Conservation (phyloP, 2,329 filamentous ascomycete species). For the Fusarium sp. region DNA sequence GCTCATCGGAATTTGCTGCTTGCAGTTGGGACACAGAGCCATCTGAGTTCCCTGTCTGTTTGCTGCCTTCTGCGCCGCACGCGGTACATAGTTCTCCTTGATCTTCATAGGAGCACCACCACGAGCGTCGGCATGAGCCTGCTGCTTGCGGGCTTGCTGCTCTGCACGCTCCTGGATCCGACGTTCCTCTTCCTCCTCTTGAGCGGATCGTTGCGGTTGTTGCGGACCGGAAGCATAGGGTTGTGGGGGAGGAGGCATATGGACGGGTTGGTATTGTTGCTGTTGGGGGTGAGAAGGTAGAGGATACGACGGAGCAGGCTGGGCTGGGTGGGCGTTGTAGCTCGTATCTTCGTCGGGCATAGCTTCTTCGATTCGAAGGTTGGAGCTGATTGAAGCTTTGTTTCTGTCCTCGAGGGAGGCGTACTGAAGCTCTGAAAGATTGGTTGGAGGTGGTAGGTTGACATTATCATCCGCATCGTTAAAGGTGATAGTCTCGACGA, state of each 20-base stretch:
- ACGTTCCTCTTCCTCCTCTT: constrained; percentile 68
- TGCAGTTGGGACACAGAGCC: constrained; percentile 90
- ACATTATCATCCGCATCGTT: constrained; percentile 85
- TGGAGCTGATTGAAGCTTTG: constrained; percentile 81
- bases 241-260: constrained; percentile 53
- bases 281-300: constrained; percentile 57
- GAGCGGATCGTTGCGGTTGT: constrained; percentile 50
- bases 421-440: constrained; percentile 88
- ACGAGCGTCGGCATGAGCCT: constrained; percentile 79
- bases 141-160: constrained; percentile 70
- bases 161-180: constrained; percentile 69
- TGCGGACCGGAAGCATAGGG: constrained; percentile 37
- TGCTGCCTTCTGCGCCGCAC: constrained; percentile 75
- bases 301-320: constrained; percentile 49
- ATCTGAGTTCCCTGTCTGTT: constrained; percentile 70
- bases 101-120: constrained; percentile 82
- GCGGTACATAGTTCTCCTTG: constrained; percentile 88
- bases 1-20: constrained; percentile 83
- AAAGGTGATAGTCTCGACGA: constrained; percentile 94
- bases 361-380: constrained; percentile 90
- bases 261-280: constrained; percentile 46
- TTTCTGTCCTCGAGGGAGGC: constrained; percentile 96
- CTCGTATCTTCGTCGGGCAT: constrained; percentile 79
- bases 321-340: constrained; percentile 57
- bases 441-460: constrained; percentile 87